Base-by-base conservation (phyloP, 2,329 filamentous ascomycete genomes). In the Fusarium phyllophilum region DNA sequence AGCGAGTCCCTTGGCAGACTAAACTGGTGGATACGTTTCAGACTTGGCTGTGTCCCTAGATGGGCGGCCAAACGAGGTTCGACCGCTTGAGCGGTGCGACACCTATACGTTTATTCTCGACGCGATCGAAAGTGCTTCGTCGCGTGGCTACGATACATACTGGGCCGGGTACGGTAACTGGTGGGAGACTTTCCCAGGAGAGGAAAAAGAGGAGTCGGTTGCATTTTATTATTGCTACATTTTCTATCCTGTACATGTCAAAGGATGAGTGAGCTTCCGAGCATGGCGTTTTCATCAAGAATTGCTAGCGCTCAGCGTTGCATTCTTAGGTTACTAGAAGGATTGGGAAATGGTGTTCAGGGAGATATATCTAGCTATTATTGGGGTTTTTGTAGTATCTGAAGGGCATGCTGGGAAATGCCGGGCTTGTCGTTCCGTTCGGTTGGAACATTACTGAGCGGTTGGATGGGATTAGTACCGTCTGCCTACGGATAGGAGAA, bases 91-190 rank as follows among this genome's bases (percentile, higher is more conserved):
- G 49, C 54, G 68, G 72, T 61, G 60, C 68, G 72, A 64, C 31
- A 55, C 74, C 75, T 74, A 77, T 76, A 78, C 76, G 77, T 78
- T 78, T 77, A 77, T 74, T 76, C 65, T 72, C 62, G 59, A 67
- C 66, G 71, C 73, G 77, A 78, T 78, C 70, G 77, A 78, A 78
- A 78, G 77, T 75, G 77, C 77, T 78, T 78, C 77, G 57, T 75
- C 77, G 77, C 67, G 76, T 57, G 66, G 60, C 61, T 69, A 76
- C 61, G 71, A 77, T 71, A 77, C 46, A 77, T 62, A 77, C 64
- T 75, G 66, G 75, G 49, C 68, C 66, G 69, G 68, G 69, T 75
- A 54, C 61, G 62, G 64, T 64, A 62, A 48, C 48, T 59, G 56
- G 64, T 58, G 70, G 59, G 52, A 34, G 61, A 44, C 52, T 60